A percentile compares a stretch with the other conserved stretches of the same genome.
These are phyloP conservation scores for Lactarius akahatsu DNA, from an alignment of 768 basidiomycete genomes.

Conservation along the genomic window DNA sequence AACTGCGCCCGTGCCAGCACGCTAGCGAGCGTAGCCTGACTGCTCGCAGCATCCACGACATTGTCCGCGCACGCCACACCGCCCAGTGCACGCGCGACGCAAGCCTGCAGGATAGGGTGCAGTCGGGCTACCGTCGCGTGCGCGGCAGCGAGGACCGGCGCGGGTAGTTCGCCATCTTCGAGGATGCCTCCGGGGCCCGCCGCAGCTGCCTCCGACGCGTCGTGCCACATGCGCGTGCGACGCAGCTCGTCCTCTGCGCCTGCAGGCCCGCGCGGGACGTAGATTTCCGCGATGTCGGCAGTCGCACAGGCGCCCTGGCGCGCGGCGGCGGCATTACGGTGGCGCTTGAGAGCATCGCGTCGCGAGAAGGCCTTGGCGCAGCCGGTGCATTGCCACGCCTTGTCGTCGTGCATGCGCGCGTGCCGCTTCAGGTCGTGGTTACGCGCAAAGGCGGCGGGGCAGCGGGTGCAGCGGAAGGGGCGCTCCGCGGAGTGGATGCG, in stretches of 20 bases:
- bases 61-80: constrained; percentile 21
- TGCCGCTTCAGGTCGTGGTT: constrained; percentile 84
- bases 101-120: constrained; percentile 25
- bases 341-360: constrained; percentile 77
- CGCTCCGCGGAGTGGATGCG: constrained; percentile 63
- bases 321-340: constrained; percentile 57
- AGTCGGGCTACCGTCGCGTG: constrained; percentile 26
- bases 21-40: constrained; percentile 69
- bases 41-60: constrained; percentile 46
- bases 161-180: constrained; percentile 30
- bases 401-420: constrained; percentile 65
- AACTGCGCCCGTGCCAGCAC: constrained; percentile 67
- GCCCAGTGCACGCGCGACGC: constrained; percentile 21
- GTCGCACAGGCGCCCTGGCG: constrained; percentile 53
- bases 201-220: constrained; percentile 47
- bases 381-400: constrained; percentile 70
- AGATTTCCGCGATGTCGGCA: constrained; percentile 53
- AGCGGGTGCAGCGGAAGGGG: constrained; percentile 60
- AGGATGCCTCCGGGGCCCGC: constrained; percentile 2
- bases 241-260: constrained; percentile 45
- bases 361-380: constrained; percentile 74
- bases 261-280: constrained; percentile 49
- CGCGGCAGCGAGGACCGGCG: constrained; percentile 22
- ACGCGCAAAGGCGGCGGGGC: constrained; percentile 74
- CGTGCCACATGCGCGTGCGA: constrained; percentile 67